A percentile compares a stretch with the other conserved stretches of the same genome.
These are phyloP conservation scores for Fusarium albidum DNA, from an alignment of 2,329 filamentous ascomycete species.

Conservation along the genomic window DNA sequence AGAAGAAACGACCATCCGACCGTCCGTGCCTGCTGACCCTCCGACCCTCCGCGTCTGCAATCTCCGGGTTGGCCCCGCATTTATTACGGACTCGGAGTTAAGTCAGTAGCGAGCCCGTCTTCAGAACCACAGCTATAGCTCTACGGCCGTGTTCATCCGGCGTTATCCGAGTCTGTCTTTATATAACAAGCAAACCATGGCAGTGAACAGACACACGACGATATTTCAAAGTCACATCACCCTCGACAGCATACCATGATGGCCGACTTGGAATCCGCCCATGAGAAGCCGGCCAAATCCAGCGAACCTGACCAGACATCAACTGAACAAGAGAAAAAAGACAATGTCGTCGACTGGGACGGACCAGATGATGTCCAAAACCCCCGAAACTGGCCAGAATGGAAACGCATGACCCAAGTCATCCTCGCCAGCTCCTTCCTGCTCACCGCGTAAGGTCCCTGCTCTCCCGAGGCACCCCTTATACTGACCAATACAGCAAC, in stretches of 20 bases:
- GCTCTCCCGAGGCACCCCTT: conserved; percentile 10
- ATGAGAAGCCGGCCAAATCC: conserved; percentile 13
- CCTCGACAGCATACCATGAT: conserved; percentile 20
- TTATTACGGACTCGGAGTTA: conserved; percentile 18
- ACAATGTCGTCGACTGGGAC: conserved; percentile 72
- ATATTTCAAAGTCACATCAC: conserved; percentile 4
- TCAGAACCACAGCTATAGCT: conserved; percentile 11
- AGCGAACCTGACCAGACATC: conserved; percentile 19
- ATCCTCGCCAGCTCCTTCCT: conserved; percentile 49
- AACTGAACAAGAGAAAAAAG: conserved; percentile 18
- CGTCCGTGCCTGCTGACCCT: conserved; percentile 7
- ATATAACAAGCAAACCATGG: conserved; percentile 17
- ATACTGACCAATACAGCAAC: conserved; percentile 24
- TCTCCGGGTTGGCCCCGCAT: conserved; percentile 10
- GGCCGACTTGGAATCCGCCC: conserved; percentile 19
- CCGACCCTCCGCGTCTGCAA: conserved; percentile 18
- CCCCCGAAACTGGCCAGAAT: conserved; percentile 72
- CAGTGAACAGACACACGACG: too few species aligned
- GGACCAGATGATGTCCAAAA: conserved; percentile 71
- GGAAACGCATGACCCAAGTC: conserved; percentile 67
- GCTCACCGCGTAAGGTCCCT: conserved; percentile 25
- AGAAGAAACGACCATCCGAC: conserved; percentile 20
- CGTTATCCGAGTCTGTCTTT: conserved; percentile 3
- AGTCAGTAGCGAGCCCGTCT: conserved; percentile 6
- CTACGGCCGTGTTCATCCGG: conserved; percentile 7